A percentile compares a stretch with the other conserved stretches of the same genome.
Evolutionary conservation across 2,329 filamentous ascomycete genomes (phyloP).

Genomic region (Talaromyces pinophilus): DNA sequence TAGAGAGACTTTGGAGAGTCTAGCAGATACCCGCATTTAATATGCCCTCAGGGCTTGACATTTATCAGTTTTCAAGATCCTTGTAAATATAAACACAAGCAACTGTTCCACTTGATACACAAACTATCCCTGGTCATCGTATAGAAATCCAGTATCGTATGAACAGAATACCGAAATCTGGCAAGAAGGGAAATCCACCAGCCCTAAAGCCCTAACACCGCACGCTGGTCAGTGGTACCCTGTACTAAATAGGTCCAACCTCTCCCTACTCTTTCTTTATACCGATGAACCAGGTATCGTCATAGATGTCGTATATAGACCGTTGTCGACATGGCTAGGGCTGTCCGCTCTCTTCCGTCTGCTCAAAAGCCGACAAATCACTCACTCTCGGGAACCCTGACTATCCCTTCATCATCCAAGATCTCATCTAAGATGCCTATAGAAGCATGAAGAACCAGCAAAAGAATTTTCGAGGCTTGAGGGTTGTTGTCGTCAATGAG

Average conservation of each 20-base stretch:
- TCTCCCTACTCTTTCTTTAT: too few species aligned
- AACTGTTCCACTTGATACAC: not conserved
- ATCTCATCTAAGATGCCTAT: not conserved
- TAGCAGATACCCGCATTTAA: conserved; percentile 16
- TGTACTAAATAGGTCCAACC: too few species aligned
- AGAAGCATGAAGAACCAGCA: conserved; percentile 2
- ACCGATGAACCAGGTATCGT: too few species aligned
- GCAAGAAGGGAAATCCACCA: too few species aligned
- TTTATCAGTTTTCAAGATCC: not conserved
- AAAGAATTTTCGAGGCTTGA: not conserved
- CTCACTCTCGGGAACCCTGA: not conserved
- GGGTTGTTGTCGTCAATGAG: not conserved
- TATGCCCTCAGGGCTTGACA: conserved; percentile 2
- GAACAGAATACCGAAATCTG: too few species aligned
- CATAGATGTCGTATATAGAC: too few species aligned
- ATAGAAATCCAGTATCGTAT: not conserved
- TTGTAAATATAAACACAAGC: not conserved
- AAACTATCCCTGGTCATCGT: not conserved
- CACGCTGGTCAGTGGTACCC: too few species aligned
- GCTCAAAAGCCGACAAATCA: not conserved
- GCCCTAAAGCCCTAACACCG: too few species aligned
- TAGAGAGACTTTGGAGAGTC: conserved; percentile 5
- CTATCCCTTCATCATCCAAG: conserved; percentile 4
- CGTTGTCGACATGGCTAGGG: too few species aligned
- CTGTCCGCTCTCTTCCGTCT: not conserved